Percentiles rank a stretch among this genome's conserved stretches.
These are phyloP conservation scores for Purpureocillium takamizusanense DNA, from an alignment of 2,329 filamentous ascomycete genomes.

Conservation along the genomic window DNA sequence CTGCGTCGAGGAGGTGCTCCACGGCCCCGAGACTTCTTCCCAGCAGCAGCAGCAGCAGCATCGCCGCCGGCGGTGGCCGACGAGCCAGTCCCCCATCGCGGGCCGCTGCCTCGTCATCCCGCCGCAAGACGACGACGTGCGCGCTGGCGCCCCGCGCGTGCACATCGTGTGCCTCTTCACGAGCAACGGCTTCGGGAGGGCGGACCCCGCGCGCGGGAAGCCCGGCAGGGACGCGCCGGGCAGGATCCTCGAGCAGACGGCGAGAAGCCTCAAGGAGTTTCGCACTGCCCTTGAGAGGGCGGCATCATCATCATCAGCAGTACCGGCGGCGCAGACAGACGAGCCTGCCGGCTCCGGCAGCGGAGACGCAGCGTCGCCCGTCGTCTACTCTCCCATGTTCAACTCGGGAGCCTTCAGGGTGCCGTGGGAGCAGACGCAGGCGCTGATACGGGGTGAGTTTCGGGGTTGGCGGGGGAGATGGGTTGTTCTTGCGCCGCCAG, in stretches of 20 bases:
- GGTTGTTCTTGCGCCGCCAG: not conserved
- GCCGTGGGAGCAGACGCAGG: constrained; percentile 11
- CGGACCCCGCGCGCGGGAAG: constrained; percentile 4
- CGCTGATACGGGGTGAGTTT: not conserved
- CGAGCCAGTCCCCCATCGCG: constrained; percentile 8
- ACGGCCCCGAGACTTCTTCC: constrained; percentile 3
- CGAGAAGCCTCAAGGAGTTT: constrained; percentile 8
- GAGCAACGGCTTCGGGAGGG: constrained; percentile 11
- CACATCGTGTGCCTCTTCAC: constrained; percentile 14
- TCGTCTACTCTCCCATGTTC: constrained; percentile 13
- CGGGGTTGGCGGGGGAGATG: too few species aligned
- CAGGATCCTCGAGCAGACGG: constrained; percentile 10
- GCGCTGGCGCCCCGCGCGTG: constrained; percentile 11
- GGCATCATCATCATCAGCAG: too few species aligned
- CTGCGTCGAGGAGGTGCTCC: constrained; percentile 8
- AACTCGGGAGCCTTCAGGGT: constrained; percentile 14
- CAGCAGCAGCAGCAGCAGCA: too few species aligned
- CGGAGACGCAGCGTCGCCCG: not conserved
- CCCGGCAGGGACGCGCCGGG: constrained; percentile 9
- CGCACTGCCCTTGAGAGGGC: constrained; percentile 7
- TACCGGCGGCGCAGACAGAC: too few species aligned
- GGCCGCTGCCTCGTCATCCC: constrained; percentile 19
- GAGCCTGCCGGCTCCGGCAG: too few species aligned
- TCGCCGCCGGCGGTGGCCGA: constrained; percentile 11
- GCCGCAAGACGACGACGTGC: constrained; percentile 12